These are phyloP conservation scores for Iberis amara DNA, from an alignment of 441 rosid genomes.

Conservation along the genomic window DNA sequence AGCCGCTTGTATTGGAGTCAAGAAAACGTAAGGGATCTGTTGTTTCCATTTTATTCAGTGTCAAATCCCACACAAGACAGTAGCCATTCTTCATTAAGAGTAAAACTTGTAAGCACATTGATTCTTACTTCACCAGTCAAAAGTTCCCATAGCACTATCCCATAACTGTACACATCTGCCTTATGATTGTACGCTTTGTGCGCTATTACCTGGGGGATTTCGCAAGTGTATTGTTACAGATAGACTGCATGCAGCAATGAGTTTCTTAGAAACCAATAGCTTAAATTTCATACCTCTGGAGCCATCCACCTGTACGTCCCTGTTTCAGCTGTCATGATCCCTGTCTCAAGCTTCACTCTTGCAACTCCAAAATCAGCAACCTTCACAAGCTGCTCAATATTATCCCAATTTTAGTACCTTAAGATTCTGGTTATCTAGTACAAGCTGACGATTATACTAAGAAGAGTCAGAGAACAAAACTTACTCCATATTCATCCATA, in stretches of 20 bases:
- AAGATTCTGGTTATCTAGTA: not conserved
- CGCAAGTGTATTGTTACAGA: conserved; percentile 22
- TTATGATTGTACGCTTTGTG: conserved; percentile 79
- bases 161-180: conserved; percentile 88
- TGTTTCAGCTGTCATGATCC: conserved; percentile 72
- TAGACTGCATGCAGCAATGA: not conserved
- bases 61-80: too few species aligned
- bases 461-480: conserved; percentile 16
- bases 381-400: conserved; percentile 49
- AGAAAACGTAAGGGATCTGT: conserved; percentile 69
- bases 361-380: conserved; percentile 73
- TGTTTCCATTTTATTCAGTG: conserved; percentile 9
- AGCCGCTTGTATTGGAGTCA: conserved; percentile 88
- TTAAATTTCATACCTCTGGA: conserved; percentile 42
- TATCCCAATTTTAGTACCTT: conserved; percentile 5
- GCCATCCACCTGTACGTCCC: conserved; percentile 79
- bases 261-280: not conserved
- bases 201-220: conserved; percentile 68
- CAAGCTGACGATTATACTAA: conserved; percentile 2
- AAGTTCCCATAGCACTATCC: conserved; percentile 76
- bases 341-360: conserved; percentile 53
- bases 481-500: conserved; percentile 90
- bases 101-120: not conserved
- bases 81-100: not conserved
- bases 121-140: conserved; percentile 80